These are phyloP conservation scores for Oryza coarctata DNA, from an alignment of 176 grass and related monocot species.

Conservation along the genomic window DNA sequence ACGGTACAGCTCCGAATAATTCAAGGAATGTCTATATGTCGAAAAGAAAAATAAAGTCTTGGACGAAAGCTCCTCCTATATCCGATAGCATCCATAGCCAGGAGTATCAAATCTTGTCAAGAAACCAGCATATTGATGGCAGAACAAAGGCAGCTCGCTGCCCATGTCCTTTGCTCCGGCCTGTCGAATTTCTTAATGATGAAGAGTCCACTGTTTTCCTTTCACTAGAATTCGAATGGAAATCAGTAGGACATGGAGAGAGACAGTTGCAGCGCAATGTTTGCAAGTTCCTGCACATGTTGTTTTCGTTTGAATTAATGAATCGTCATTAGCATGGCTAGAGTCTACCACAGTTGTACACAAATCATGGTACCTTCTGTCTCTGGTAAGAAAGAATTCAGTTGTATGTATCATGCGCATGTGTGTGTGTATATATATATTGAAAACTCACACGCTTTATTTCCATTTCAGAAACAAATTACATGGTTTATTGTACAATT, in stretches of 20 bases:
- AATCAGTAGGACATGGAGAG: background rate
- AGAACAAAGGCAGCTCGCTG: background rate
- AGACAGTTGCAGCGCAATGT: background rate
- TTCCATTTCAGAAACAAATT: too few relatives aligned
- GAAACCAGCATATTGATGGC: background rate
- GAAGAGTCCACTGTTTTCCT: background rate
- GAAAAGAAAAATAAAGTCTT: background rate
- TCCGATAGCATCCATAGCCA: background rate
- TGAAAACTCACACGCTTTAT: too few relatives aligned
- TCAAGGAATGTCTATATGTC: background rate
- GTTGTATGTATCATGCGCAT: too few relatives aligned
- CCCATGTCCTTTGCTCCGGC: background rate
- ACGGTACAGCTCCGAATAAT: background rate
- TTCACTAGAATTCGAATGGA: background rate
- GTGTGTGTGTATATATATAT: too few relatives aligned
- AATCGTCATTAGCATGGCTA: background rate
- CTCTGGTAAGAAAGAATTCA: background rate
- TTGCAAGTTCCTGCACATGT: background rate
- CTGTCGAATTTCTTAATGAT: background rate
- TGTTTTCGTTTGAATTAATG: background rate
- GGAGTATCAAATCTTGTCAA: background rate
- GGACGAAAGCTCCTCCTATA: background rate
- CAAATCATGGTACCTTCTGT: background rate
- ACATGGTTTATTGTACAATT: too few relatives aligned
- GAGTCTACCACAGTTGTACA: background rate